A percentile compares a stretch with the other conserved stretches of the same genome.
Conservation (phyloP, 106 monocot genomes). For the Dendrobium chrysotoxum region DNA sequence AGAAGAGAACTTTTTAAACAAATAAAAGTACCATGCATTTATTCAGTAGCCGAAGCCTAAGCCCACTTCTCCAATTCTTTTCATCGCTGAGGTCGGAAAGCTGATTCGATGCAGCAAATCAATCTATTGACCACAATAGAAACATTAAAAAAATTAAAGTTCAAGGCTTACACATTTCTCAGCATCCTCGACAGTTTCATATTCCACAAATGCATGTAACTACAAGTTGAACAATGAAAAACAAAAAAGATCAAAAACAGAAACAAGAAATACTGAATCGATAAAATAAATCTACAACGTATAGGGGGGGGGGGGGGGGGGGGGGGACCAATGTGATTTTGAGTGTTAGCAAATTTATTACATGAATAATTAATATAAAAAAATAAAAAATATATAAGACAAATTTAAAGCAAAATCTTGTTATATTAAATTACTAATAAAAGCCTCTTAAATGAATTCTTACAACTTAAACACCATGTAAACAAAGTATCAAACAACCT, state of each 20-base stretch:
- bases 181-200: slow-evolving; percentile 72
- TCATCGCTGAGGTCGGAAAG: slow-evolving; percentile 77
- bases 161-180: slow-evolving; percentile 72
- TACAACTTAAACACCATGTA: too few species aligned
- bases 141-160: neutral
- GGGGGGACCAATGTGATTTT: too few species aligned
- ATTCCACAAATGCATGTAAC: slow-evolving; percentile 99
- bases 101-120: slow-evolving; percentile 20
- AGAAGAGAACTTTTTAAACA: too few species aligned
- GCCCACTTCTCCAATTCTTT: slow-evolving; percentile 90
- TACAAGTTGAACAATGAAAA: slow-evolving; percentile 12
- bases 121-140: neutral
- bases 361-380: too few species aligned
- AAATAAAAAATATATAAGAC: too few species aligned
- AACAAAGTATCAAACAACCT: too few species aligned
- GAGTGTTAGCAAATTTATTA: too few species aligned
- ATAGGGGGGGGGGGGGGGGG: too few species aligned
- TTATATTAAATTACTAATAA: too few species aligned
- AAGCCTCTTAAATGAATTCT: too few species aligned
- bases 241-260: neutral
- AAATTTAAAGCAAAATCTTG: too few species aligned
- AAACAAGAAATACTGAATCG: neutral
- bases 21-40: slow-evolving; percentile 64
- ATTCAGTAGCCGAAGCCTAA: slow-evolving; percentile 67
- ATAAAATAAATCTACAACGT: neutral